These are phyloP conservation scores for Chaetomium sp. DNA, from an alignment of 2,329 filamentous ascomycete species.

Conservation along the genomic window DNA sequence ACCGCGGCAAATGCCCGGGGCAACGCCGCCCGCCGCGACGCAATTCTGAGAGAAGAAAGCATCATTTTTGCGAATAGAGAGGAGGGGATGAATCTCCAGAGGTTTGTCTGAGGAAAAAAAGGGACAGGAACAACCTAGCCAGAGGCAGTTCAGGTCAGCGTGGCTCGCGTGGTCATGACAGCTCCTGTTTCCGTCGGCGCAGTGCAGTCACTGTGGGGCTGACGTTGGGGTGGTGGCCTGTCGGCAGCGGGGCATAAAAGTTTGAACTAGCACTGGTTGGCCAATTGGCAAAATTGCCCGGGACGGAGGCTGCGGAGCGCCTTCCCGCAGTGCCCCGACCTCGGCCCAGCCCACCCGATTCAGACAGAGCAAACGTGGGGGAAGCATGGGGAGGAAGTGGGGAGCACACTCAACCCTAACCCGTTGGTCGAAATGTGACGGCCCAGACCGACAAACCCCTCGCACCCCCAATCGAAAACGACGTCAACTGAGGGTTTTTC, in stretches of 20 bases:
- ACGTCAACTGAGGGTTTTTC: background rate
- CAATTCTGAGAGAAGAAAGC: slow-evolving; percentile 59
- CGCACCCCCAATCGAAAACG: background rate
- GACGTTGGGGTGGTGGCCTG: background rate
- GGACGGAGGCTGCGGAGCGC: slow-evolving; percentile 9
- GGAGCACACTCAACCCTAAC: slow-evolving; percentile 1
- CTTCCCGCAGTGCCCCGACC: slow-evolving; percentile 22
- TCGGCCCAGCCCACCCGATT: slow-evolving; percentile 22
- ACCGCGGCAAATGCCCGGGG: slow-evolving; percentile 46
- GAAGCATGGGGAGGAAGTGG: background rate
- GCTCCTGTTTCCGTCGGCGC: background rate
- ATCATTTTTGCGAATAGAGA: slow-evolving; percentile 44
- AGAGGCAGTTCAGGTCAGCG: background rate
- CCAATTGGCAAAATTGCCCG: slow-evolving; percentile 25
- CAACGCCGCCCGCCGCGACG: slow-evolving; percentile 52
- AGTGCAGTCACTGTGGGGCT: slow-evolving; percentile 16
- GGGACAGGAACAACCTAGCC: slow-evolving; percentile 4
- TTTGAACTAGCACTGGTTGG: slow-evolving; percentile 22
- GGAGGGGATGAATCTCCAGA: background rate
- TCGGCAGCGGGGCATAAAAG: slow-evolving; percentile 20
- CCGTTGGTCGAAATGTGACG: background rate
- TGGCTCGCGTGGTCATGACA: slow-evolving; percentile 11
- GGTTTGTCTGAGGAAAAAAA: background rate
- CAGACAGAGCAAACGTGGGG: slow-evolving; percentile 1
- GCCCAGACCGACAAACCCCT: background rate